Base-by-base conservation (phyloP, 805 yeast species). In the Lachancea nothofagi region DNA sequence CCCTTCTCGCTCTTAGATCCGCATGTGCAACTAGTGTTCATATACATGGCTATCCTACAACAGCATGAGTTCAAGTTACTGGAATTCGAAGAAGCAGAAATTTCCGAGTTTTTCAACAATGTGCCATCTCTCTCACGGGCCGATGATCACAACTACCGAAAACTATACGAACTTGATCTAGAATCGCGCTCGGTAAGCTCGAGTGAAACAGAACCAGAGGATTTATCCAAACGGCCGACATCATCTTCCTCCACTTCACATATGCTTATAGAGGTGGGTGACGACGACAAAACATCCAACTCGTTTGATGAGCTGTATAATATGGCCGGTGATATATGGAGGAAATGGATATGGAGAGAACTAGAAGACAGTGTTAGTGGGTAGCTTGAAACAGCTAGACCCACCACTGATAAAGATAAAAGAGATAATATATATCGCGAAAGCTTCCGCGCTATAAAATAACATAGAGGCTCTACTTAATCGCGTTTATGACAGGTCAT, bases 1-100 rank as follows among this genome's bases (percentile, higher is more conserved):
- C 53, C 57, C 6, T 60, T 50, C 31, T 62, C 88, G 0, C 66
- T 70, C 36, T 63, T 83, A 17, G 85, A 83, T 54, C 83, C 87
- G 1, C 95, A 86, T 54, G 70, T 80, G 22, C 88, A 83, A 63
- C 70, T 87, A 24, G 63, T 83, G 1, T 89, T 87, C 54, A 74
- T 84, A 2, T 78, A 85, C 35, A 66, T 88, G 34, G 85, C 96
- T 1, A 74, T 89, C 28, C 66, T 89, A 48, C 85, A 85, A 60
- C 79, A 90, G 37, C 81, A 82, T 59, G 89, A 83, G 50, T 77
- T 77, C 49, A 77, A 83, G 28, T 69, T 89, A 40, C 71, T 85
- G 47, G 97, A 89, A 57, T 78, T 88, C 47, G 97, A 89, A 54
- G 95, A 86, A 57, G 79, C 84, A 47, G 97, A 89, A 62, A 85